A percentile compares a stretch with the other conserved stretches of the same genome.
Conservation (phyloP, 208 protist genomes). For the Borovskyia barvae region DNA sequence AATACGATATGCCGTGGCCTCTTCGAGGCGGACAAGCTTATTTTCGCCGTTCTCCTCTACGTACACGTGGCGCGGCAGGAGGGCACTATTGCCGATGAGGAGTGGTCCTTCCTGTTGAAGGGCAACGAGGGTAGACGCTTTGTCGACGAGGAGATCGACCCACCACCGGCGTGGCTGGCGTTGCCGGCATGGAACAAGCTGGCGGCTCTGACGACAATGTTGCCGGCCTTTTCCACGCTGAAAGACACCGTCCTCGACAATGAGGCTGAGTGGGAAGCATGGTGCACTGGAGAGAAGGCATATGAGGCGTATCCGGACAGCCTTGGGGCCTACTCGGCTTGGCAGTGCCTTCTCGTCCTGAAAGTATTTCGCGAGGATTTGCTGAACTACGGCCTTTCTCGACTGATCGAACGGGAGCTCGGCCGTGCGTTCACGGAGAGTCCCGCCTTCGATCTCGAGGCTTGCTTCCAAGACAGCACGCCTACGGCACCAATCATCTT, state of each 20-base stretch:
- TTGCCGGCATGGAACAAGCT: conserved; percentile 92
- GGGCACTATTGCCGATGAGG: conserved; percentile 57
- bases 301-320: conserved; percentile 69
- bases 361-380: conserved; percentile 90
- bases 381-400: conserved; percentile 84
- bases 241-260: conserved; percentile 84
- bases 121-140: conserved; percentile 77
- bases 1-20: conserved; percentile 94
- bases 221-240: conserved; percentile 87
- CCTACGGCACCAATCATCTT: conserved; percentile 93
- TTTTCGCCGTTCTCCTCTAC: conserved; percentile 95
- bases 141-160: conserved; percentile 73
- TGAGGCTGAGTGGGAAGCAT: conserved; percentile 79
- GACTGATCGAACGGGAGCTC: conserved; percentile 73
- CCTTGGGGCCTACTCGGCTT: conserved; percentile 37
- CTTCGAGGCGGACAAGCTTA: conserved; percentile 95
- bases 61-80: conserved; percentile 82
- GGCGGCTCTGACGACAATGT: conserved; percentile 63
- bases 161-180: conserved; percentile 86
- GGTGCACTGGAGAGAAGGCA: conserved; percentile 85
- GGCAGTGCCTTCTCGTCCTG: conserved; percentile 89
- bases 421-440: conserved; percentile 90
- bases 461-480: conserved; percentile 89
- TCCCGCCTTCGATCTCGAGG: conserved; percentile 89
- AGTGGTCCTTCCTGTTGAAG: conserved; percentile 91